Evolutionary conservation across 2,329 filamentous ascomycete genomes (phyloP).

Genomic region (Fusarium fujikuroi): DNA sequence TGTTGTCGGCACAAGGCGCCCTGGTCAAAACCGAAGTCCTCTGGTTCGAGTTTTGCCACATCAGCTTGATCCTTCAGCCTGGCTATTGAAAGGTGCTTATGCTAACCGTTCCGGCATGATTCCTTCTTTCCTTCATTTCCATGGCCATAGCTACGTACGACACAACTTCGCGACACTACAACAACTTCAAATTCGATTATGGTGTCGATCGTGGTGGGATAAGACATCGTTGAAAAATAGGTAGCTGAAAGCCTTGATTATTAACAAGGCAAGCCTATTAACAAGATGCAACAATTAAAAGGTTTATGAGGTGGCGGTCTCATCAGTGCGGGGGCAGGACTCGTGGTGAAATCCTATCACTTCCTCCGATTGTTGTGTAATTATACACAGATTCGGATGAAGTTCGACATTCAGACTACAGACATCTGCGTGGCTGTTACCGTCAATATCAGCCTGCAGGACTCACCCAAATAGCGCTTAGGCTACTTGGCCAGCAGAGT

Average conservation of each 20-base stretch:
- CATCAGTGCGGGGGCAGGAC: conserved; percentile 20
- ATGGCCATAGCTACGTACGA: conserved; percentile 1
- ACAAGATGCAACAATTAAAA: conserved; percentile 6
- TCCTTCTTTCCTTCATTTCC: background rate
- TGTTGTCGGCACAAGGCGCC: conserved; percentile 23
- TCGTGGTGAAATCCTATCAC: conserved; percentile 11
- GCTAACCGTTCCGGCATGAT: conserved; percentile 10
- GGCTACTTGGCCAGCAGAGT: background rate
- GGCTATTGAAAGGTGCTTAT: background rate
- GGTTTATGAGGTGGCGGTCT: conserved; percentile 22
- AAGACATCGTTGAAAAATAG: conserved; percentile 12
- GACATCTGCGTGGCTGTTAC: background rate
- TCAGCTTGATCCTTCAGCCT: conserved; percentile 8
- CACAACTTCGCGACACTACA: background rate
- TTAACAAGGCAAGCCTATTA: background rate
- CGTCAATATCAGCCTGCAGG: background rate
- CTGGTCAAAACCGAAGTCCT: conserved; percentile 9
- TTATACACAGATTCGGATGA: background rate
- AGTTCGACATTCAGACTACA: background rate
- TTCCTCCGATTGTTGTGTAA: background rate
- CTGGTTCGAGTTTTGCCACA: conserved; percentile 10
- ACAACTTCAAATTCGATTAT: background rate
- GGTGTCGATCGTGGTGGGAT: conserved; percentile 14
- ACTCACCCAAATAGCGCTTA: background rate
- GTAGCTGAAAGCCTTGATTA: conserved; percentile 6